Evolutionary conservation across 331 rosid species (phyloP).

Genomic region (Arachis monticola): DNA sequence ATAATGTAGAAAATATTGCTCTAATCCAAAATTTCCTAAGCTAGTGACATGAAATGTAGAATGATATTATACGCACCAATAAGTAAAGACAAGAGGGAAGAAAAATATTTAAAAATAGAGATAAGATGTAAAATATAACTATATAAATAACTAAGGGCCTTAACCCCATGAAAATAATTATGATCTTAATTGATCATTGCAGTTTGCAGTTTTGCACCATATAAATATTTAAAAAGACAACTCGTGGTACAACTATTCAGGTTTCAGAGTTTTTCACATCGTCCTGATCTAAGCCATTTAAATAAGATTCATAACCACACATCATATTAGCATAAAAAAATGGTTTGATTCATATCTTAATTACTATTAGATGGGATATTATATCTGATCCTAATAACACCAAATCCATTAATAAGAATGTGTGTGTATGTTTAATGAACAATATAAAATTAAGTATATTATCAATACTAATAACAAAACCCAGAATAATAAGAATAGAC

Average conservation of each 20-base stretch:
- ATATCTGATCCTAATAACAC: too few relatives aligned
- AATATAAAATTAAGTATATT: too few relatives aligned
- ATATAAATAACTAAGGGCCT: background rate
- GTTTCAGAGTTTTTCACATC: slow-evolving; percentile 43
- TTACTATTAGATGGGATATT: too few relatives aligned
- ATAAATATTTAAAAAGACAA: slow-evolving; percentile 9
- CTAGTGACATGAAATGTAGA: slow-evolving; percentile 4
- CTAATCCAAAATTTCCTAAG: background rate
- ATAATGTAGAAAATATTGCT: slow-evolving; percentile 7
- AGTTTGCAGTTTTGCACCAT: slow-evolving; percentile 17
- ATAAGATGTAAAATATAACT: background rate
- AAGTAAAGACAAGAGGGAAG: slow-evolving; percentile 8
- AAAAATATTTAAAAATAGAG: slow-evolving; percentile 11
- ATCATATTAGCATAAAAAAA: background rate
- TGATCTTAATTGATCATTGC: slow-evolving; percentile 15
- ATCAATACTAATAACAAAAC: background rate
- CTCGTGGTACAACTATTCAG: slow-evolving; percentile 9
- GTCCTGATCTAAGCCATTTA: slow-evolving; percentile 1
- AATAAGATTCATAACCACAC: background rate
- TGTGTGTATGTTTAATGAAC: too few relatives aligned
- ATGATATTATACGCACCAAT: slow-evolving; percentile 1
- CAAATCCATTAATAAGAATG: too few relatives aligned
- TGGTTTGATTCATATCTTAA: too few relatives aligned
- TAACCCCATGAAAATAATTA: slow-evolving; percentile 22
- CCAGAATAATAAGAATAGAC: slow-evolving; percentile 11